Base-by-base conservation (phyloP, 352 stramenopile species). In the Thalassiosira mediterranea region DNA sequence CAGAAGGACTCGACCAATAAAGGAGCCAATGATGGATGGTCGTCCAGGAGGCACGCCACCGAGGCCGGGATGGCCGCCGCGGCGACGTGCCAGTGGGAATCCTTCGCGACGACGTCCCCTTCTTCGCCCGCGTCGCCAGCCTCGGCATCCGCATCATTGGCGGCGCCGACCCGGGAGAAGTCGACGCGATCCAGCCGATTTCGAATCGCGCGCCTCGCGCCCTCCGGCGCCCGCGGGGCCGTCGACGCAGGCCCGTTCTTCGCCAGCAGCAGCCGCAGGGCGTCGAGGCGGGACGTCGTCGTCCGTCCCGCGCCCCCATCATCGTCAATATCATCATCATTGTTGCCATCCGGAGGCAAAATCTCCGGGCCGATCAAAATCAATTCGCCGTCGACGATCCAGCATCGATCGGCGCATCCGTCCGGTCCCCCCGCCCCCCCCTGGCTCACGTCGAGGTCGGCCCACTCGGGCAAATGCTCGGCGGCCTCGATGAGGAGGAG, bases 401-500 rank as follows among this genome's bases (percentile, higher is more conserved):
- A 91, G 66, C 81, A 89, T n/a, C 71, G 40, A 73, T 88, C 72
- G 13, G 44, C 44, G 61, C 74, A 78, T 44, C 60, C 69, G 19
- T 73, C 62, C 0, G 79, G 71, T 68, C 81, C 73, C 38, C 76
- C 62, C 8, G 66, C 71, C 1, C 71, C 71, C 11, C 71, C 71
- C 40, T 80, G 54, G 21, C 61, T 60, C 31, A 54, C 47, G 65
- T 80, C 71, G 61, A 85, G 57, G 69, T 89, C 85, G 1, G 88
- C 70, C 74, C 76, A 90, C 3, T 46, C 29, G n/a, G 85, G 85
- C 37, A 91, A 64, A 60, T 68, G 15, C 38, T 91, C 68, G 21
- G 85, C 79, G 8, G 68, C 66, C 64, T 91, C 76, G 59, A 91
- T 88, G 10, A 91, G 65, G 38, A 89, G 62, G 10, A 91, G 46